Evolutionary conservation across 768 basidiomycete genomes (phyloP).

Genomic region (Multifurca ochricompacta): DNA sequence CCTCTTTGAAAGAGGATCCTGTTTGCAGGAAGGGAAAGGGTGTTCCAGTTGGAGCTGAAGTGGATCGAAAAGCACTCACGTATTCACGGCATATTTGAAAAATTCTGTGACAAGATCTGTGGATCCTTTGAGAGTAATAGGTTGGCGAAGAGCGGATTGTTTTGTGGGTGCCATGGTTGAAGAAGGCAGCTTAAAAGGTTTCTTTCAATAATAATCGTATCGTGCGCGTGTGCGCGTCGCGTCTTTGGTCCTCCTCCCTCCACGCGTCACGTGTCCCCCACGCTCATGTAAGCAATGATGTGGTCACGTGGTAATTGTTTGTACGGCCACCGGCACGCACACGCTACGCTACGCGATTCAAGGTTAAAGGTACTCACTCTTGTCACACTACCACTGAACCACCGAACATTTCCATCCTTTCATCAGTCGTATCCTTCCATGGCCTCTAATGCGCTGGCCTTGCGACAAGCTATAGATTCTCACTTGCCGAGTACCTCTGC

Average conservation of each 20-base stretch:
- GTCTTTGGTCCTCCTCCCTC: too few species aligned
- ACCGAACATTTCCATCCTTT: too few species aligned
- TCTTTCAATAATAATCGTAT: too few species aligned
- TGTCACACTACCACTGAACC: too few species aligned
- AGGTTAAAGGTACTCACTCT: too few species aligned
- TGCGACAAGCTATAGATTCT: background rate
- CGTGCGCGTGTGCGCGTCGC: too few species aligned
- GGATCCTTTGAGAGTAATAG: conserved; percentile 93
- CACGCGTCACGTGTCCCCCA: too few species aligned
- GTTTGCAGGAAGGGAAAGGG: conserved; percentile 15
- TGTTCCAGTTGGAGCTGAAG: background rate
- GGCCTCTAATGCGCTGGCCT: background rate
- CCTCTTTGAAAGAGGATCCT: conserved; percentile 96
- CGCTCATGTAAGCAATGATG: too few species aligned
- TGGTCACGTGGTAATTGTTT: conserved; percentile 6
- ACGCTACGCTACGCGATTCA: background rate
- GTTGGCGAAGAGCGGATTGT: conserved; percentile 49
- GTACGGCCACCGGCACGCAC: background rate
- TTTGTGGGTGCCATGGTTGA: conserved; percentile 34
- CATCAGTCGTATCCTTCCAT: background rate
- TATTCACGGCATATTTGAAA: conserved; percentile 99
- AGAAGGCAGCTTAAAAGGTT: too few species aligned
- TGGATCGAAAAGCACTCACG: conserved; percentile 42
- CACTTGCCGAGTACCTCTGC: conserved; percentile 3
- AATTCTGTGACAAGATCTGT: conserved; percentile 93